Percentiles rank a stretch among this genome's conserved stretches.
phyloP scores from a whole-genome alignment of 2,329 filamentous ascomycete species.

The Cytospora chrysosperma region DNA sequence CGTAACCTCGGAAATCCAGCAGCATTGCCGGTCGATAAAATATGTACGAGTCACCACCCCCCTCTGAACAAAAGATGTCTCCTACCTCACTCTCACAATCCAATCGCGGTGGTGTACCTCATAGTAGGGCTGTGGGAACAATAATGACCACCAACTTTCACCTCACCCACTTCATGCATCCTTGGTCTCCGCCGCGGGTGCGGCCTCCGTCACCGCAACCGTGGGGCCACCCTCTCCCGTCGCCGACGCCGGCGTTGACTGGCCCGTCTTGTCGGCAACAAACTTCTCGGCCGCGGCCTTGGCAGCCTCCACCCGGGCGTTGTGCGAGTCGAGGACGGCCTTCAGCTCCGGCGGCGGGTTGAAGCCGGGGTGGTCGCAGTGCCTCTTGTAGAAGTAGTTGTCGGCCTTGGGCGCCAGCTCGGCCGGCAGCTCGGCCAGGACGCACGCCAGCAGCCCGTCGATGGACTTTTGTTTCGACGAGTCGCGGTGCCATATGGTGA shows the following conservation, averaged over 20 bases:
- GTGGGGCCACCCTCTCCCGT: constrained; percentile 6
- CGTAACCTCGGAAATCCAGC: not conserved
- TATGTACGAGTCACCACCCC: not conserved
- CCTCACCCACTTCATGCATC: constrained; percentile 2
- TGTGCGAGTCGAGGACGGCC: constrained; percentile 57
- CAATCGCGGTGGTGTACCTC: not conserved
- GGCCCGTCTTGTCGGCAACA: constrained; percentile 15
- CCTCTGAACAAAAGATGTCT: not conserved
- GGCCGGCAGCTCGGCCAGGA: constrained; percentile 69
- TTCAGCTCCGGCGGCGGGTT: constrained; percentile 61
- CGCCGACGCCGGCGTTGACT: constrained; percentile 8
- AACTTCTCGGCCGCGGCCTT: constrained; percentile 28
- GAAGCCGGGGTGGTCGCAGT: constrained; percentile 84
- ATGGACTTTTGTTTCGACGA: constrained; percentile 76
- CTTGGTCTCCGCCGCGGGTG: constrained; percentile 1
- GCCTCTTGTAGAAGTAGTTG: constrained; percentile 83
- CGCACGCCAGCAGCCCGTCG: constrained; percentile 68
- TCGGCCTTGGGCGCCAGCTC: constrained; percentile 71
- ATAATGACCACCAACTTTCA: constrained; percentile 2
- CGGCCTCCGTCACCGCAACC: constrained; percentile 1
- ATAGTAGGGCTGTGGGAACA: not conserved
- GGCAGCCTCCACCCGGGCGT: constrained; percentile 43
- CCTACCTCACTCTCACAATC: not conserved
- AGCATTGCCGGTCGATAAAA: not conserved
- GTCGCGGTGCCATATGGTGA: constrained; percentile 92